Percentiles rank a stretch among this genome's conserved stretches.
Evolutionary conservation across 805 yeast genomes (phyloP).

Genomic region (Candida vartiovaarae): DNA sequence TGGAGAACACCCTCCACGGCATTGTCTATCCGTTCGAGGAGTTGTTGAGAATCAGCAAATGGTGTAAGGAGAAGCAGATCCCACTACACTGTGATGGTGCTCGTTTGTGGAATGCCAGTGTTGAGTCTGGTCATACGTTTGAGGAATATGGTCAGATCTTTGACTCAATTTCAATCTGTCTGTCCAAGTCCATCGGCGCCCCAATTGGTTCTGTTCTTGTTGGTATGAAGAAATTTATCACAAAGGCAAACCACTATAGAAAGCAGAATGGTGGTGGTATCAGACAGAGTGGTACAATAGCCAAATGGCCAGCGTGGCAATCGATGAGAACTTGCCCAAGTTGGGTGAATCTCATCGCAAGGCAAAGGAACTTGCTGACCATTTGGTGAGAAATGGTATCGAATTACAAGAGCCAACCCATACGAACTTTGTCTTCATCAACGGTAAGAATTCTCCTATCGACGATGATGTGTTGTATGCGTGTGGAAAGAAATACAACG

Average conservation of each 20-base stretch:
- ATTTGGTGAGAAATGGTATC: conserved; percentile 47
- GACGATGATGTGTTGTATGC: conserved; percentile 48
- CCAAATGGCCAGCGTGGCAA: conserved; percentile 75
- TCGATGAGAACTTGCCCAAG: conserved; percentile 58
- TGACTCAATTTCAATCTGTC: conserved; percentile 82
- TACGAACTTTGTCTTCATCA: conserved; percentile 79
- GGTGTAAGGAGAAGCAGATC: conserved; percentile 54
- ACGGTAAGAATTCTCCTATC: conserved; percentile 40
- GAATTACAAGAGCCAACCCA: conserved; percentile 63
- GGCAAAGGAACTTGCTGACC: conserved; percentile 45
- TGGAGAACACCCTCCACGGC: conserved; percentile 89
- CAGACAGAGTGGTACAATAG: conserved; percentile 76
- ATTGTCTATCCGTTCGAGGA: conserved; percentile 75
- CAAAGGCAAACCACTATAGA: conserved; percentile 75
- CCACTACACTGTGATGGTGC: conserved; percentile 89
- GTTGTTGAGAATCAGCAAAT: conserved; percentile 58
- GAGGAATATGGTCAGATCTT: conserved; percentile 67
- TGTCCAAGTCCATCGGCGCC: conserved; percentile 88
- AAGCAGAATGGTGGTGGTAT: conserved; percentile 95
- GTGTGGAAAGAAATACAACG: conserved; percentile 47
- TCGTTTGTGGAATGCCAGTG: conserved; percentile 86
- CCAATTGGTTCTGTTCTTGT: conserved; percentile 90
- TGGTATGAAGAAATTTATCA: conserved; percentile 50
- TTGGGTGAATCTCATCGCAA: conserved; percentile 39
- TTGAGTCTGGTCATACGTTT: conserved; percentile 47